Conservation (phyloP, 176 grass and related monocot genomes). For the Cocos nucifera region DNA sequence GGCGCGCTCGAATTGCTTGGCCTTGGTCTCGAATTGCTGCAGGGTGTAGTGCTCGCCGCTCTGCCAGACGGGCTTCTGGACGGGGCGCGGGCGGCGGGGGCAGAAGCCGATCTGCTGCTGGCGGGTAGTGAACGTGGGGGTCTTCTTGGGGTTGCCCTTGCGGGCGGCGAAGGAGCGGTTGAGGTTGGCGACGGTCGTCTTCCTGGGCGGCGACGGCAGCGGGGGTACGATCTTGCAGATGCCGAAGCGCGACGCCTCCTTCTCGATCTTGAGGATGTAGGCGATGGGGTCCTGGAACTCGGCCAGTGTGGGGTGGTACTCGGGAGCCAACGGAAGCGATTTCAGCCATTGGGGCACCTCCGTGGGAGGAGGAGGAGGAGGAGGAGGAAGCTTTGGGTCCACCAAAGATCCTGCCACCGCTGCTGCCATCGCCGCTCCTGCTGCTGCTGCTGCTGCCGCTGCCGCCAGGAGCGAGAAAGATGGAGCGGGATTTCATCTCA, state of each 20-base stretch:
- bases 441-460: too few relatives aligned
- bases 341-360: conserved; percentile 59
- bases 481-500: too few relatives aligned
- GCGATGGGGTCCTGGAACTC: conserved; percentile 87
- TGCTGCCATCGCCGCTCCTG: too few relatives aligned
- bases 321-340: conserved; percentile 71
- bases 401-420: too few relatives aligned
- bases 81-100: conserved; percentile 47
- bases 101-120: conserved; percentile 75
- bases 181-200: conserved; percentile 59
- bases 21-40: conserved; percentile 62
- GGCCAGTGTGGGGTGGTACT: conserved; percentile 60
- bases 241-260: conserved; percentile 52
- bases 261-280: conserved; percentile 80
- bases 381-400: background rate
- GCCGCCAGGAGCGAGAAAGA: too few relatives aligned
- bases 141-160: conserved; percentile 14
- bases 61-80: conserved; percentile 56
- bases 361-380: background rate
- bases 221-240: conserved; percentile 91
- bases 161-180: conserved; percentile 83
- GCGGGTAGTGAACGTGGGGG: conserved; percentile 59
- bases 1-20: conserved; percentile 22
- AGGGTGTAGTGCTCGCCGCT: conserved; percentile 64
- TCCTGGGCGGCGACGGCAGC: conserved; percentile 45